phyloP scores from a whole-genome alignment of 2,329 filamentous ascomycete species.

The Akanthomyces uredinophilus region DNA sequence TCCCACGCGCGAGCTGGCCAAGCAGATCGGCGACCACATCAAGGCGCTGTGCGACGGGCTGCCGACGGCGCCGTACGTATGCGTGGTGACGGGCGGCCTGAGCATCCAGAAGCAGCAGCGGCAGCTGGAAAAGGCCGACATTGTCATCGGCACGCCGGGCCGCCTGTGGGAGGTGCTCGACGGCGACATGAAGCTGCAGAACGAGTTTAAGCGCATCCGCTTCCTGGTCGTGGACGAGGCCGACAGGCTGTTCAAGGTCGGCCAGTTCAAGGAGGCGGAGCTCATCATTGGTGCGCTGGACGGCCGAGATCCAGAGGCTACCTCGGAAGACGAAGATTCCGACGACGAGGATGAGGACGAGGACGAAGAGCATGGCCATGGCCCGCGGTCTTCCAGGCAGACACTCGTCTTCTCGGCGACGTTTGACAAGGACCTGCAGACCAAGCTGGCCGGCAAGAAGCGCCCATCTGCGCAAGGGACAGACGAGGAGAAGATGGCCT shows the following conservation, averaged over 20 bases:
- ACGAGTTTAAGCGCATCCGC: constrained; percentile 64
- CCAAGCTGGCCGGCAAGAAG: constrained; percentile 78
- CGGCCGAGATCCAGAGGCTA: constrained; percentile 58
- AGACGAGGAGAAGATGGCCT: constrained; percentile 82
- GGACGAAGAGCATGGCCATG: not conserved
- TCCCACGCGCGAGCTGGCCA: constrained; percentile 87
- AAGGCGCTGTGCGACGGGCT: constrained; percentile 63
- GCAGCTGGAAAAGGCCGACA: constrained; percentile 75
- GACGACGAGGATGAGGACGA: constrained; percentile 32
- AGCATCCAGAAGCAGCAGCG: constrained; percentile 94
- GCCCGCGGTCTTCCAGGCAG: constrained; percentile 41
- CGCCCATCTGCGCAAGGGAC: constrained; percentile 49
- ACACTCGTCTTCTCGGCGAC: constrained; percentile 96
- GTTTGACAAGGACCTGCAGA: constrained; percentile 85
- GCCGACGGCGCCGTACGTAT: constrained; percentile 63
- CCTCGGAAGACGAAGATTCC: constrained; percentile 45
- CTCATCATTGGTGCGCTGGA: constrained; percentile 82
- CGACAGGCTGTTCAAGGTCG: constrained; percentile 83
- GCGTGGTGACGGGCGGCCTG: constrained; percentile 84
- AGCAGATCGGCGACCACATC: constrained; percentile 83
- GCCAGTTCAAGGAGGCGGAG: constrained; percentile 90
- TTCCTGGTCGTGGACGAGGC: constrained; percentile 94
- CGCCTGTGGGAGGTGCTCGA: constrained; percentile 92
- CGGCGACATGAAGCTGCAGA: constrained; percentile 63
- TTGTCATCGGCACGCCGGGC: constrained; percentile 90